These are phyloP conservation scores for Quercus tomentella DNA, from an alignment of 331 rosid genomes.

Conservation along the genomic window DNA sequence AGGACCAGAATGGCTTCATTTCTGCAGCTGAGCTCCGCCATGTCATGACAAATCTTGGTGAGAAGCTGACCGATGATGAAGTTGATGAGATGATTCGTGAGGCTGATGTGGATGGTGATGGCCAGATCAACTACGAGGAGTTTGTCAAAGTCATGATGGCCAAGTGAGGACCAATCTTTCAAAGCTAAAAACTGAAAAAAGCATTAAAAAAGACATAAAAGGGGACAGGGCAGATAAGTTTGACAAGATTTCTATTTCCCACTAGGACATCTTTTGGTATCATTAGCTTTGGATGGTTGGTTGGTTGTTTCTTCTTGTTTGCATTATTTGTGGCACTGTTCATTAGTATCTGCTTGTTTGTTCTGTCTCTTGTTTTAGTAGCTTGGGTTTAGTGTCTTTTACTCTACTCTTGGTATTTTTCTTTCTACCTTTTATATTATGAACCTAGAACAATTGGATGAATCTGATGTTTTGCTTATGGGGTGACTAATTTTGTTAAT, in stretches of 20 bases:
- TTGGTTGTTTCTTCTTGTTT: constrained; percentile 54
- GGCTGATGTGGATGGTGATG: constrained; percentile 93
- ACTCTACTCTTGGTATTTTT: constrained; percentile 40
- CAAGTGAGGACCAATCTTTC: constrained; percentile 65
- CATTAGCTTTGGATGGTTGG: constrained; percentile 50
- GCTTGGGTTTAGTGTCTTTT: constrained; percentile 46
- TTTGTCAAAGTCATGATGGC: constrained; percentile 97
- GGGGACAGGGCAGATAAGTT: constrained; percentile 71
- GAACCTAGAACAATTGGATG: constrained; percentile 58
- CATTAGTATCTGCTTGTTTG: constrained; percentile 58
- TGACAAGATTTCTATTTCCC: constrained; percentile 59
- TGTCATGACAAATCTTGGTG: constrained; percentile 90
- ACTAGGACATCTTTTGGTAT: constrained; percentile 57
- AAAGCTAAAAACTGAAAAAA: constrained; percentile 36
- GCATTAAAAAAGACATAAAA: constrained; percentile 38
- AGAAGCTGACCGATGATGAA: constrained; percentile 93
- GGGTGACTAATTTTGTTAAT: constrained; percentile 37
- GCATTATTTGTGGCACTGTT: constrained; percentile 59
- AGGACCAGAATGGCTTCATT: constrained; percentile 91
- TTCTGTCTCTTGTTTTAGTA: constrained; percentile 40
- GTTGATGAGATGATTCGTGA: constrained; percentile 90
- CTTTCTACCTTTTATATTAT: constrained; percentile 32
- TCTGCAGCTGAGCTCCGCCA: constrained; percentile 96
- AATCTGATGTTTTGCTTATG: constrained; percentile 48
- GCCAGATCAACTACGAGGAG: constrained; percentile 89